phyloP scores from a whole-genome alignment of 345 rosid species.

The Bruguiera gymnorhiza region DNA sequence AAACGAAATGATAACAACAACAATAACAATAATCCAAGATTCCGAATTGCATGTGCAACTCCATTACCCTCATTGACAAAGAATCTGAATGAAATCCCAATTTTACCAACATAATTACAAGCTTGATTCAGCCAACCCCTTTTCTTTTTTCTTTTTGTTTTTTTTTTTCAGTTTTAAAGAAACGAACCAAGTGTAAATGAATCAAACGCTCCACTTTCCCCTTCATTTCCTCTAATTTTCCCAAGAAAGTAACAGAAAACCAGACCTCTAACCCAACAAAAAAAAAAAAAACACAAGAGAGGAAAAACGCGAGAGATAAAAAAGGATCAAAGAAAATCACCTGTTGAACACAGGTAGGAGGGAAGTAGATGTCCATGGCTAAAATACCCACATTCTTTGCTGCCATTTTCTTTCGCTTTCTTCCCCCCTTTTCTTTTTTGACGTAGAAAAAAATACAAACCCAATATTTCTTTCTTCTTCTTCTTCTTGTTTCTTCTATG shows the following conservation, averaged over 20 bases:
- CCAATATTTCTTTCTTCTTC: not conserved
- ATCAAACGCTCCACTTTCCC: not conserved
- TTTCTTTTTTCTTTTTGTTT: not conserved
- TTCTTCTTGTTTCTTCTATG: too few species aligned
- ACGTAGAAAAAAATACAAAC: not conserved
- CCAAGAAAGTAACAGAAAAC: slow-evolving; percentile 12
- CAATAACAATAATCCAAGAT: not conserved
- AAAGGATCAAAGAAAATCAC: slow-evolving; percentile 31
- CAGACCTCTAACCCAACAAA: not conserved
- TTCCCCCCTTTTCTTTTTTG: not conserved
- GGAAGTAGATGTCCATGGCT: slow-evolving; percentile 95
- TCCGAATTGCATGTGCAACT: not conserved
- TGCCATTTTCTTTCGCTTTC: slow-evolving; percentile 44
- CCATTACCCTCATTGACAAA: not conserved
- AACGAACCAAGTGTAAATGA: not conserved
- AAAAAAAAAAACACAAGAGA: slow-evolving; percentile 1
- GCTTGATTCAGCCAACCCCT: not conserved
- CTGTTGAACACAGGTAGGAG: slow-evolving; percentile 95
- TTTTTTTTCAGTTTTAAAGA: not conserved
- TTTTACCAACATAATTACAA: not conserved
- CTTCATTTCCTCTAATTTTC: slow-evolving; percentile 9
- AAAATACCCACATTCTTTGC: slow-evolving; percentile 96
- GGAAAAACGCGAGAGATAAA: not conserved
- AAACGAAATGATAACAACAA: not conserved
- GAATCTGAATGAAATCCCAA: not conserved